Evolutionary conservation across 2,329 filamentous ascomycete genomes (phyloP), one percentile per base, ranked within the genome.

Genomic region (Ascomycota sp.): DNA sequence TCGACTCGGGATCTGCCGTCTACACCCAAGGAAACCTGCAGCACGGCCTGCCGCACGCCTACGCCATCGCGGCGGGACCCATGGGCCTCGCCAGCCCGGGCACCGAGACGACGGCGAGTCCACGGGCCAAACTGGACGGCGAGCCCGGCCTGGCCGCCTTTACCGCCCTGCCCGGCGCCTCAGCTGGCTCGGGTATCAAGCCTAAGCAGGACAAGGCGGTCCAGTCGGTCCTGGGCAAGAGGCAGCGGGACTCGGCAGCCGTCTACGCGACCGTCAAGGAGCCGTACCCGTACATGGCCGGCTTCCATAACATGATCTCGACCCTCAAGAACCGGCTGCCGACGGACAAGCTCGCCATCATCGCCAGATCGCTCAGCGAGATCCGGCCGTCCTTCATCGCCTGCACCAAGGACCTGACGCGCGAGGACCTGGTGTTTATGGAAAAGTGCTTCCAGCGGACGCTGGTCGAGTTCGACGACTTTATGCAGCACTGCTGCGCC

Each of bases 391-490:
- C 83, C 0, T 89, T 98, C 47, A 86, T 95, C 37, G 75, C 83
- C 8, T 91, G 82, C 36, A 92, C 81, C 13, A 79, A 80, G 43
- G 83, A 81, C n/a, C 59, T 95, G 35, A 85, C 82, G 38, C 64
- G 75, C 12, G 76, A 89, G 43, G 89, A 98, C 50, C 61, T 95
- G 20, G 74, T 98, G 15, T 94, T 95, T 50, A 93, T 93, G 78
- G 89, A 98, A 51, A 92, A 92, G 54, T 91, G 80, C 44, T 82
- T 95, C 46, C 89, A 98, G 52, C 71, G 89, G 23, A 91, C 82
- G 0, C 61, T 95, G 8, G 82, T 83, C 45, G 83, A 93, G 47
- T 91, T 92, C 43, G 82, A 95, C 46, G 82, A 92, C 38, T 89
- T 91, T 40, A 78, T 94, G 58, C 73, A 80, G 33, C 74, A 82